These are phyloP conservation scores for Fraxinus paxiana DNA, from an alignment of 305 asterid genomes.

Conservation along the genomic window DNA sequence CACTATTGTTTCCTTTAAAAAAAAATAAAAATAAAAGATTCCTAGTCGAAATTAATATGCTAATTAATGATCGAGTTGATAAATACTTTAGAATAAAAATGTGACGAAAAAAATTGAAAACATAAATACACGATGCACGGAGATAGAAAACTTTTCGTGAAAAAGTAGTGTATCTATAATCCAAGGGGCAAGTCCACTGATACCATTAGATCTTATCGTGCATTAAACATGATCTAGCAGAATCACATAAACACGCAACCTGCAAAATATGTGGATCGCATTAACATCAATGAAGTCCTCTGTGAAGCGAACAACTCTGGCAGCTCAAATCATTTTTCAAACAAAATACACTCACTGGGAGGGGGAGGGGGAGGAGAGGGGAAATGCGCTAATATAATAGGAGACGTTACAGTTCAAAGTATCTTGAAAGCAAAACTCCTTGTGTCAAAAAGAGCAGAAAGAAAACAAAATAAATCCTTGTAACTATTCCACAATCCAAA, in stretches of 20 bases:
- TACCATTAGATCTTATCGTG: not conserved
- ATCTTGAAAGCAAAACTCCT: not conserved
- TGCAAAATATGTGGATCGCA: not conserved
- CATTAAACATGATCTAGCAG: not conserved
- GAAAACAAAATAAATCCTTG: not conserved
- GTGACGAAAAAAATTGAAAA: not conserved
- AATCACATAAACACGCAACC: not conserved
- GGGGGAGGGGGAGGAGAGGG: not conserved
- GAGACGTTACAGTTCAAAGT: not conserved
- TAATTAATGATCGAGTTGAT: not conserved
- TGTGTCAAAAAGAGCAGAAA: not conserved
- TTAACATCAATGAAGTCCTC: not conserved
- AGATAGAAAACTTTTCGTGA: not conserved
- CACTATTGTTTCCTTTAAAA: too few relatives aligned
- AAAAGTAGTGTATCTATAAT: not conserved
- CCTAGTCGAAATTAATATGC: too few relatives aligned
- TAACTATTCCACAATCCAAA: not conserved
- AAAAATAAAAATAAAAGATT: too few relatives aligned
- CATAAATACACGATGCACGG: not conserved
- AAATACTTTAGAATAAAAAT: not conserved
- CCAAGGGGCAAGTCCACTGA: not conserved
- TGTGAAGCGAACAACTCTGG: not conserved
- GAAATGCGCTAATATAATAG: not conserved
- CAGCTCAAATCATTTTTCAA: slow-evolving; percentile 15
- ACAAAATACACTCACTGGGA: not conserved